Evolutionary conservation across 441 rosid species (phyloP).

Genomic region (Croton laevigatus): DNA sequence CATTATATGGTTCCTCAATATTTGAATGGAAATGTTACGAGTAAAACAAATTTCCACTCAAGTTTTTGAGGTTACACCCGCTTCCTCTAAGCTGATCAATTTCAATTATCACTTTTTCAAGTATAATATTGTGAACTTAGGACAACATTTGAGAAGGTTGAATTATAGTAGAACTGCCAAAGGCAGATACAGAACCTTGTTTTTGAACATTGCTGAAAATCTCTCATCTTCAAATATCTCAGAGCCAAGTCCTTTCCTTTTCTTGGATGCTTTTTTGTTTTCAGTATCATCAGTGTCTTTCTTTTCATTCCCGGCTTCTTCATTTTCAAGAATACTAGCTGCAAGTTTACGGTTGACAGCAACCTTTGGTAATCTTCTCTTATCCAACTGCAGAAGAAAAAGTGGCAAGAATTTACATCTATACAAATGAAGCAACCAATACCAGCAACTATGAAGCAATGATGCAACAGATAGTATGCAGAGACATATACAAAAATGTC

Average conservation of each 20-base stretch:
- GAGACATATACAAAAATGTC: neutral
- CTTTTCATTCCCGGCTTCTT: constrained; percentile 50
- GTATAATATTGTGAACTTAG: neutral
- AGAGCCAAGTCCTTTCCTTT: constrained; percentile 56
- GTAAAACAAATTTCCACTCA: neutral
- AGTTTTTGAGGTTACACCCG: neutral
- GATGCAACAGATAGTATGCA: too few species aligned
- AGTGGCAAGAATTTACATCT: constrained; percentile 1
- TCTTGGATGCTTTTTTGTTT: constrained; percentile 60
- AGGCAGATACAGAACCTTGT: constrained; percentile 44
- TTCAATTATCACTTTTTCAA: neutral
- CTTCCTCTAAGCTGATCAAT: neutral
- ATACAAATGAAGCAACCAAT: neutral
- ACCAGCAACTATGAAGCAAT: too few species aligned
- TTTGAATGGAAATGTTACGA: neutral
- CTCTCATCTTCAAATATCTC: constrained; percentile 57
- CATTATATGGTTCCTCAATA: neutral
- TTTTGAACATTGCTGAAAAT: constrained; percentile 49
- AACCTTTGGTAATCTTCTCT: constrained; percentile 61
- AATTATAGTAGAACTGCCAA: neutral
- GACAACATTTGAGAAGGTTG: neutral
- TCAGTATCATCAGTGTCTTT: constrained; percentile 46
- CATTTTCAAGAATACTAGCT: constrained; percentile 44
- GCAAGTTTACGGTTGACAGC: constrained; percentile 56
- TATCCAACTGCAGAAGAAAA: constrained; percentile 43